Base-by-base conservation (phyloP, 2,329 filamentous ascomycete genomes). In the Ustulina deusta region DNA sequence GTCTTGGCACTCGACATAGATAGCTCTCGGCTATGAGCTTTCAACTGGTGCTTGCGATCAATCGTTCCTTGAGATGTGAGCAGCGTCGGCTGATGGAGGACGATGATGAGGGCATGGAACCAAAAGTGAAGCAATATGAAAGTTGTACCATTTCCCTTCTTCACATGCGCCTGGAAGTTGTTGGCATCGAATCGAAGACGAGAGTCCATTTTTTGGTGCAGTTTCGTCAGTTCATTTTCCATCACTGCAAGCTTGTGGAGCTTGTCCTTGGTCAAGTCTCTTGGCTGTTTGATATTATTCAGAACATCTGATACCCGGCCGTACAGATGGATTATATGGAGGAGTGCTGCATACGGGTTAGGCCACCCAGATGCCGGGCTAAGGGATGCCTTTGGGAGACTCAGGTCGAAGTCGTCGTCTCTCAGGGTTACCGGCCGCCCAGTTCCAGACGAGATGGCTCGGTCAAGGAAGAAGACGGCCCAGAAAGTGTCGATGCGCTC, bases 1-100 rank as follows among this genome's bases (percentile, higher is more conserved):
- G 93, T 97, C 81, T 97, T 97, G 13, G 93, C 94, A 27, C 93
- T 95, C 15, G 92, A 94, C 91, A 95, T 94, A 68, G 92, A 93
- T 5, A 90, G 79, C 77, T 96, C 93, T 63, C 92, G 89, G 71
- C 93, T 96, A 75, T 96, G 93, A 0, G 91, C 88, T 42, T 93
- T 88, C 0, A 97, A 83, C 63, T 93, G 91, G 57, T 93, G 85
- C 61, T 91, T 90, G 64, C 81, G 82, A 51, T 80, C 82, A 38
- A 86, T 77, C 15, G 83, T 80, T n/a, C 84, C 85, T 73, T 96
- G 94, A 0, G 91, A 92, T 55, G 93, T 91, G 61, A 97, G 82
- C 1, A 97, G 82, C 0, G 93, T 95, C 0, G 93, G 93, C 71
- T 95, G 93, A 75, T 97, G 93, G 5, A 97, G 83, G 3, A 97